Base-by-base conservation (phyloP, 345 rosid genomes). In the Cardiospermum halicacabum region DNA sequence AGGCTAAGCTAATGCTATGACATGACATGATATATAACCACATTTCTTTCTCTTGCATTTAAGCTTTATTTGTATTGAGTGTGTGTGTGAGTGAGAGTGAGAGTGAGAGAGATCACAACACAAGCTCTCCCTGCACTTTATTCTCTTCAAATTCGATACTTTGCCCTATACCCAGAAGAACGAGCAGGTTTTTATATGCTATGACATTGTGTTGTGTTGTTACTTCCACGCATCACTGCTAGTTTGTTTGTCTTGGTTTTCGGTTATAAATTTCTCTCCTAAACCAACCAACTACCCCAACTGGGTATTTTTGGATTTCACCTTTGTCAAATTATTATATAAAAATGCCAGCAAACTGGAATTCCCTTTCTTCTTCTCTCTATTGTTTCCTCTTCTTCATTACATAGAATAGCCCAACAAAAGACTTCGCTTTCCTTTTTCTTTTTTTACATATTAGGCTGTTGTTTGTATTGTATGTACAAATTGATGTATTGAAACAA, bases 401-500 rank as follows among this genome's bases (percentile, higher is more conserved):
- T 64, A 60, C 78, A 66, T 67, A 64, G n/a, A n/a, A n/a, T n/a
- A 72, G 25, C 30, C 32, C 26, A 69, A 63, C 76, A 58, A 72
- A 60, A 75, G 63, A 56, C 13, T 54, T 12, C 53, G 62, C 61
- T 42, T 66, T 53, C 60, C 13, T 71, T 60, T 56, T 72, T 71
- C 67, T 55, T 60, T 42, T 58, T 40, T 56, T 24, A 55, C 16
- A 21, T 60, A 60, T 63, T 55, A 55, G 30, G 61, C 43, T 53
- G 43, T n/a, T n/a, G n/a, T n/a, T n/a, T n/a, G n/a, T n/a, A n/a
- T n/a, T n/a, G n/a, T n/a, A n/a, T n/a, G n/a, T n/a, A n/a, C n/a
- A n/a, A n/a, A n/a, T n/a, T n/a, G 92, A 84, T 78, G 78, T 67
- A 71, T 69, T 68, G 85, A 80, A 66, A 85, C 83, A 79, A 92